Evolutionary conservation across 208 protist genomes (phyloP).

Genomic region (Entamoeba invadens): DNA sequence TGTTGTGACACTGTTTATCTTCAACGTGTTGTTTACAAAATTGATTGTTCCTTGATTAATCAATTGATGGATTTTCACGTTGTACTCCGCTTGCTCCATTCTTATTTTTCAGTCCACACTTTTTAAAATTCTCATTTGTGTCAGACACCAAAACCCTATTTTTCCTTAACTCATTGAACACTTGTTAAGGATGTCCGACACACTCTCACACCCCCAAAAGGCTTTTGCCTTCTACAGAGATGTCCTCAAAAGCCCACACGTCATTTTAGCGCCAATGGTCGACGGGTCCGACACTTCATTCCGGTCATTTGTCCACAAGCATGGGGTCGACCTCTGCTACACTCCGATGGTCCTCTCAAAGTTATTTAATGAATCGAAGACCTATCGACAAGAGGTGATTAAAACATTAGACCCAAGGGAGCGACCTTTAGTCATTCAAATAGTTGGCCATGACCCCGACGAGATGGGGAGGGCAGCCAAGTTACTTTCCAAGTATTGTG

Average conservation of each 20-base stretch:
- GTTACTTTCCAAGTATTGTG: not conserved
- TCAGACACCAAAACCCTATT: too few species aligned
- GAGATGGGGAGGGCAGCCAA: not conserved
- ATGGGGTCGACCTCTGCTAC: not conserved
- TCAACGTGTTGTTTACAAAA: not conserved
- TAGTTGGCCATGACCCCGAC: conserved; percentile 7
- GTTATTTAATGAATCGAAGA: not conserved
- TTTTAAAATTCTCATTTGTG: too few species aligned
- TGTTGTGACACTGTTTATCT: not conserved
- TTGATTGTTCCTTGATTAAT: not conserved
- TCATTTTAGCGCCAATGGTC: conserved; percentile 12
- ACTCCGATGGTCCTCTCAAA: conserved; percentile 5
- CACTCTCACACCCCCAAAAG: too few species aligned
- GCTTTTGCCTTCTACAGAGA: not conserved
- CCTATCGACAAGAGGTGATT: not conserved
- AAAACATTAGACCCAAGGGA: not conserved
- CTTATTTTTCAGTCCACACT: too few species aligned
- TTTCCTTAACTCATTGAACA: too few species aligned
- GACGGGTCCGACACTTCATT: not conserved
- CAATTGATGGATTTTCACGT: not conserved
- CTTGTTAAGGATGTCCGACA: too few species aligned
- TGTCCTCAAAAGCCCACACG: not conserved
- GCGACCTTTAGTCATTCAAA: not conserved
- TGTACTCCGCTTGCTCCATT: too few species aligned
- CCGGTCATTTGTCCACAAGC: not conserved